phyloP scores from a whole-genome alignment of 2,329 filamentous ascomycete genomes.

The Alternaria gaisen region DNA sequence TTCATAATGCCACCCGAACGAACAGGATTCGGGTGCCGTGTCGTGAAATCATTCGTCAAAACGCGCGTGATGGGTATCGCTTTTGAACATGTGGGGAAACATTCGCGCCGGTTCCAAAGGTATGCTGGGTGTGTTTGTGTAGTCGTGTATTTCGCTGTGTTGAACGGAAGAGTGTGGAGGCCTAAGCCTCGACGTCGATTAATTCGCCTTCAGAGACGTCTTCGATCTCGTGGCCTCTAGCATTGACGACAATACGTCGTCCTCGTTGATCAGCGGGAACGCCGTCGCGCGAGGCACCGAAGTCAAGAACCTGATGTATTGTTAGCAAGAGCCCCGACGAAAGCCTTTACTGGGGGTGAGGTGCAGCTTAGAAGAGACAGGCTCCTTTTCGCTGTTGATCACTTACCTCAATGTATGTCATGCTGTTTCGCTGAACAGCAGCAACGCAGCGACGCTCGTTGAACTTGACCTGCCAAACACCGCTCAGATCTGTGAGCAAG shows the following conservation, averaged over 20 bases:
- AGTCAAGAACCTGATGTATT: slow-evolving; percentile 84
- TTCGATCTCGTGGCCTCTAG: slow-evolving; percentile 48
- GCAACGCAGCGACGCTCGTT: slow-evolving; percentile 95
- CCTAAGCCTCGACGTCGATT: slow-evolving; percentile 38
- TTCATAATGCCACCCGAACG: slow-evolving; percentile 13
- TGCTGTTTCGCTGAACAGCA: slow-evolving; percentile 88
- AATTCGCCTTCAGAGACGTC: slow-evolving; percentile 46
- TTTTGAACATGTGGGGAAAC: slow-evolving; percentile 35
- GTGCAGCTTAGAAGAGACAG: no score
- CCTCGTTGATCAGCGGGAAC: slow-evolving; percentile 79
- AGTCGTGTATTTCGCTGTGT: background rate
- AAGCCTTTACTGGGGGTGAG: no score
- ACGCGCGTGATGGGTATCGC: slow-evolving; percentile 42
- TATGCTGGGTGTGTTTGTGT: slow-evolving; percentile 8
- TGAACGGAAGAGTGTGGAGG: background rate
- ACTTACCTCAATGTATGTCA: slow-evolving; percentile 91
- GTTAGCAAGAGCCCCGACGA: slow-evolving; percentile 14
- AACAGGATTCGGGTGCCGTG: slow-evolving; percentile 13
- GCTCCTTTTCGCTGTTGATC: background rate
- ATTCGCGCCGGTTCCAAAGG: slow-evolving; percentile 27
- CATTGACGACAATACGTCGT: slow-evolving; percentile 71
- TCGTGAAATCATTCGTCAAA: slow-evolving; percentile 27
- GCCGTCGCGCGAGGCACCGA: slow-evolving; percentile 91
- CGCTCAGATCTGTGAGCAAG: slow-evolving; percentile 88
- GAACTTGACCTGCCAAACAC: slow-evolving; percentile 99